phyloP scores from a whole-genome alignment of 2,329 filamentous ascomycete genomes.

The Pleurostoma richardsiae region DNA sequence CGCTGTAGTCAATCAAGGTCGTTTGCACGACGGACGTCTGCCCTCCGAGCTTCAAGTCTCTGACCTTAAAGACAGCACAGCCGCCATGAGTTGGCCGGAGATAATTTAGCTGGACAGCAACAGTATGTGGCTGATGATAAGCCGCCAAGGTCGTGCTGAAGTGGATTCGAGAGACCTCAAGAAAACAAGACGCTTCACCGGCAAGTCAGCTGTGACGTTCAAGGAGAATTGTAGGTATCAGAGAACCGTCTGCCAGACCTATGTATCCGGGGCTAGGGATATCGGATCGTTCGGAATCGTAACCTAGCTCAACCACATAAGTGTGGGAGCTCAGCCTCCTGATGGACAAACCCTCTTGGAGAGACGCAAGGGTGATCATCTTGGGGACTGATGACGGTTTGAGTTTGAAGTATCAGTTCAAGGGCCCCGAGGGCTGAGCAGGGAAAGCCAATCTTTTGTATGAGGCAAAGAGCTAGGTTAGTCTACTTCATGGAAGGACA shows the following conservation, averaged over 20 bases:
- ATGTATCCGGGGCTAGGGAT: not conserved
- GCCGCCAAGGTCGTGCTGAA: constrained; percentile 21
- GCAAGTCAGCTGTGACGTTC: not conserved
- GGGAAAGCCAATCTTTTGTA: too few relatives aligned
- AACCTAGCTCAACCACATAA: not conserved
- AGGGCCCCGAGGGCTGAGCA: too few relatives aligned
- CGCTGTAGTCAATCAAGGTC: constrained; percentile 24
- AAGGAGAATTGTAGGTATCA: too few relatives aligned
- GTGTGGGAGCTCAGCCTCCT: not conserved
- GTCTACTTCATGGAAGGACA: too few relatives aligned
- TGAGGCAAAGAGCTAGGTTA: too few relatives aligned
- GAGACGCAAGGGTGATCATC: not conserved
- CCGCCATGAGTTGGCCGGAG: constrained; percentile 22
- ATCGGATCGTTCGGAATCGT: not conserved
- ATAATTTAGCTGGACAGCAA: constrained; percentile 22
- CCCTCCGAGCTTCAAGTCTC: constrained; percentile 24
- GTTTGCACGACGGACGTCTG: constrained; percentile 26
- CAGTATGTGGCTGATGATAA: constrained; percentile 21
- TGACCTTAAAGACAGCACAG: constrained; percentile 16
- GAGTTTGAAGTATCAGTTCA: too few relatives aligned
- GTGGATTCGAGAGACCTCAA: constrained; percentile 10
- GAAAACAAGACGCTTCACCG: not conserved
- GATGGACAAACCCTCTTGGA: not conserved
- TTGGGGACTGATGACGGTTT: too few relatives aligned
- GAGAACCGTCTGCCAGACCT: not conserved